Evolutionary conservation across 2,329 filamentous ascomycete genomes (phyloP).

Genomic region (Emmonsiellopsis sp.): DNA sequence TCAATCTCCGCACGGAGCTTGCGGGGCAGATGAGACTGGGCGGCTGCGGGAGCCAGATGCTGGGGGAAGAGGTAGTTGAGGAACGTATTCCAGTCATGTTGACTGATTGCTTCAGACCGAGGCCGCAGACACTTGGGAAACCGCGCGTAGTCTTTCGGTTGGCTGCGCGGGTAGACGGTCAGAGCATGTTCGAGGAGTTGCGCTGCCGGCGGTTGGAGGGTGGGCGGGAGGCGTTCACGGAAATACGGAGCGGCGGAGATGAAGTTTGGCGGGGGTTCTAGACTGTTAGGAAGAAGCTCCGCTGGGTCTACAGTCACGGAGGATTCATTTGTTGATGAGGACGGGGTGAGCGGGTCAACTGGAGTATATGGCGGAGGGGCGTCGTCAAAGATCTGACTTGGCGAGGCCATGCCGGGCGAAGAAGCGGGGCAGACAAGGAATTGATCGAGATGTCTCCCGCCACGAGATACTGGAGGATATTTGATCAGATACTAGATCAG

Average conservation of each 20-base stretch:
- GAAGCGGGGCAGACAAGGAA: too few relatives aligned
- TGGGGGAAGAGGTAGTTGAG: conserved; percentile 33
- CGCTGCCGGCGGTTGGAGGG: conserved; percentile 10
- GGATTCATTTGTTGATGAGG: conserved; percentile 9
- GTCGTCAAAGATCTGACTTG: conserved; percentile 20
- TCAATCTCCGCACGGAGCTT: conserved; percentile 32
- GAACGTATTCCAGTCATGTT: conserved; percentile 38
- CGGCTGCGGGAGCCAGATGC: conserved; percentile 28
- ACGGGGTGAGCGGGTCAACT: conserved; percentile 26
- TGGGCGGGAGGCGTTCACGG: conserved; percentile 23
- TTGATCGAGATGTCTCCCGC: too few relatives aligned
- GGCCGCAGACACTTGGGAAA: conserved; percentile 33
- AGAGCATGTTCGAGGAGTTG: conserved; percentile 27
- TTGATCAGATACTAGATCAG: too few relatives aligned
- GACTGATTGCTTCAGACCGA: conserved; percentile 24
- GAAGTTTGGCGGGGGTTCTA: conserved; percentile 4
- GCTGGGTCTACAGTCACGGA: conserved; percentile 12
- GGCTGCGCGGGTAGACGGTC: conserved; percentile 32
- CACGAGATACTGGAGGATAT: too few relatives aligned
- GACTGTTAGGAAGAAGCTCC: conserved; percentile 1
- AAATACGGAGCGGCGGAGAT: conserved; percentile 32
- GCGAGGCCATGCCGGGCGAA: not conserved
- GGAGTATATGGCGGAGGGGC: conserved; percentile 35
- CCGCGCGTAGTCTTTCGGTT: conserved; percentile 33
- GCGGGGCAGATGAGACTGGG: conserved; percentile 27